These are phyloP conservation scores for Phlegmacium glaucopus DNA, from an alignment of 768 basidiomycete genomes.

Conservation along the genomic window DNA sequence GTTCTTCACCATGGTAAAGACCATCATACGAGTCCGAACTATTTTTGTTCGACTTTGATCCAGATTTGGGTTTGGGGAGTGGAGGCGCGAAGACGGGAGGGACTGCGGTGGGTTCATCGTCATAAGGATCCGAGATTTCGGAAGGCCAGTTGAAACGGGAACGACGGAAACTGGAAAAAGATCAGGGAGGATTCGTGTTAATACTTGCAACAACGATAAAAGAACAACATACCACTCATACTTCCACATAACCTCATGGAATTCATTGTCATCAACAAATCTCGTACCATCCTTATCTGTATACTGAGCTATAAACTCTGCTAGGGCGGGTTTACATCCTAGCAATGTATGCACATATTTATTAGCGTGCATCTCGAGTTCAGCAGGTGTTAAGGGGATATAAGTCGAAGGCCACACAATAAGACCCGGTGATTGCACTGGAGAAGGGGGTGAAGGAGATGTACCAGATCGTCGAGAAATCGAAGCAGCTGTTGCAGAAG, in stretches of 20 bases:
- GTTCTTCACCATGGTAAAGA: constrained; percentile 11
- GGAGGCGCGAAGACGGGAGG: neutral
- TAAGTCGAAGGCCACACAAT: constrained; percentile 58
- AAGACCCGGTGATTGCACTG: constrained; percentile 59
- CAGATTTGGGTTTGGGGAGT: neutral
- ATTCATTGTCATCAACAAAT: constrained; percentile 32
- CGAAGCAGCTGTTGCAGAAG: constrained; percentile 28
- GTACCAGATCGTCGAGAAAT: constrained; percentile 13
- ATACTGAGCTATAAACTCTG: constrained; percentile 40
- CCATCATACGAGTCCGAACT: constrained; percentile 19
- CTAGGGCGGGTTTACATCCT: constrained; percentile 56
- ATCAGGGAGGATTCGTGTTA: neutral
- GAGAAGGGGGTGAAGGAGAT: constrained; percentile 8
- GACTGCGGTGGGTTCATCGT: constrained; percentile 12
- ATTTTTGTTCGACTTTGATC: constrained; percentile 2
- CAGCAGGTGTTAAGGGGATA: constrained; percentile 51
- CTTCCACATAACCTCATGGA: constrained; percentile 45
- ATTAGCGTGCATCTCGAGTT: constrained; percentile 75
- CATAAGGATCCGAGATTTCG: constrained; percentile 24
- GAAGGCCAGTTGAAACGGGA: constrained; percentile 68
- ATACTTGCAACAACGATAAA: neutral
- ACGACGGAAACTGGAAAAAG: constrained; percentile 54
- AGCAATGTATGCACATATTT: constrained; percentile 65
- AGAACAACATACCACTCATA: constrained; percentile 51
- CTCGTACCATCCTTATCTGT: constrained; percentile 34